Evolutionary conservation across 2,329 filamentous ascomycete species (phyloP).

Genomic region (Aspergillus intermedius): DNA sequence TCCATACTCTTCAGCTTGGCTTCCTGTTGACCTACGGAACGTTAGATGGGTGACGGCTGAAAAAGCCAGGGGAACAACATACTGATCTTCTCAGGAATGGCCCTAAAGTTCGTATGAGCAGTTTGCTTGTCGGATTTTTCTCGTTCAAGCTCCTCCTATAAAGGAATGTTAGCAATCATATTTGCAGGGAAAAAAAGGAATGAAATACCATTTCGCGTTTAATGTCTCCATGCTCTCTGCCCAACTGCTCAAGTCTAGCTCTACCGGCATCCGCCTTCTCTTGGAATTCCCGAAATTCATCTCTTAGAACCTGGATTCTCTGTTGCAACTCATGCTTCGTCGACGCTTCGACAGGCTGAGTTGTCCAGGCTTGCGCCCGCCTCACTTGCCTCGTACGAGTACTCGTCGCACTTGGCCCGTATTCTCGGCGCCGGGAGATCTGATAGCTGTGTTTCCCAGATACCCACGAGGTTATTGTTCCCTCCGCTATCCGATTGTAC

Average conservation of each 20-base stretch:
- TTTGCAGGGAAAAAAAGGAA: neutral
- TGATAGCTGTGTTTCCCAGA: constrained; percentile 58
- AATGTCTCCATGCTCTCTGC: constrained; percentile 16
- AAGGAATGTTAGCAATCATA: constrained; percentile 6
- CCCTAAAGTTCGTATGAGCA: constrained; percentile 57
- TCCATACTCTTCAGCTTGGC: constrained; percentile 40
- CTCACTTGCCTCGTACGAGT: constrained; percentile 59
- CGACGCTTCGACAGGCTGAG: constrained; percentile 61
- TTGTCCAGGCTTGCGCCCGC: constrained; percentile 64
- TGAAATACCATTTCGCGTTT: constrained; percentile 38
- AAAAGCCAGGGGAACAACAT: constrained; percentile 29
- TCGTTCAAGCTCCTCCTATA: constrained; percentile 30
- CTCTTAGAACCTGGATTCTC: constrained; percentile 39
- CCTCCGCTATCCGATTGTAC: constrained; percentile 57
- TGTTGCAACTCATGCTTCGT: constrained; percentile 55
- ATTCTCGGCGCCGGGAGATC: constrained; percentile 68
- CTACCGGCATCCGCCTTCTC: constrained; percentile 25
- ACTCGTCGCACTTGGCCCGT: constrained; percentile 66
- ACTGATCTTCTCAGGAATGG: constrained; percentile 67
- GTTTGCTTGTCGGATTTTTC: constrained; percentile 65
- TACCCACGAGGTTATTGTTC: constrained; percentile 62
- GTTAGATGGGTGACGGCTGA: constrained; percentile 17
- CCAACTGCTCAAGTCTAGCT: constrained; percentile 15
- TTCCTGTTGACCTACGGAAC: constrained; percentile 36
- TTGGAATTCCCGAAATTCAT: constrained; percentile 32